A percentile compares a stretch with the other conserved stretches of the same genome.
phyloP scores from a whole-genome alignment of 2,329 filamentous ascomycete genomes.

The Nothomitra cinnamomea region DNA sequence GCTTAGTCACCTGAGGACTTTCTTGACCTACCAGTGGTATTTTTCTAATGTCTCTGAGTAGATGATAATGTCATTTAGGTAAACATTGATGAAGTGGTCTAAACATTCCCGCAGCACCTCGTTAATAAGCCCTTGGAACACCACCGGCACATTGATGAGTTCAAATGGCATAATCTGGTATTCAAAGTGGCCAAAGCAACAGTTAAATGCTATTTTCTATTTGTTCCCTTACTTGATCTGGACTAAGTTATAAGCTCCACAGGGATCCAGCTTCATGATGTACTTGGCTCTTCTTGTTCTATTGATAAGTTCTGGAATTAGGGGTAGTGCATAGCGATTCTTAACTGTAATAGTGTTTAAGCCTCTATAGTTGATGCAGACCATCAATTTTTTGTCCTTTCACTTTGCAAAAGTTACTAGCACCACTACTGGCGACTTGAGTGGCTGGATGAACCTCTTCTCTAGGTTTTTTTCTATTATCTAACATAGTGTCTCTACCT shows the following conservation, averaged over 20 bases:
- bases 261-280: too few species aligned
- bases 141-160: too few species aligned
- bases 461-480: background rate
- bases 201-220: background rate
- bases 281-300: too few species aligned
- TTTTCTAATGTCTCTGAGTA: background rate
- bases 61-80: constrained; percentile 2
- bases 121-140: too few species aligned
- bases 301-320: constrained; percentile 14
- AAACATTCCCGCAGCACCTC: too few species aligned
- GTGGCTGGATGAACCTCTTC: too few species aligned
- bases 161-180: too few species aligned
- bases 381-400: background rate
- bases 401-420: background rate
- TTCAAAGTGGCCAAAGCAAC: too few species aligned
- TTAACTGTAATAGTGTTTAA: constrained; percentile 16
- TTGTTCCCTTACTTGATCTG: too few species aligned
- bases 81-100: background rate
- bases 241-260: too few species aligned
- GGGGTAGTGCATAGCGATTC: constrained; percentile 14
- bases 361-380: constrained; percentile 14
- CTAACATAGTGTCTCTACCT: background rate
- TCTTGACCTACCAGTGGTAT: background rate
- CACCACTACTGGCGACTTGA: background rate
- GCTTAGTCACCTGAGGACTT: too few species aligned